Base-by-base conservation (phyloP, 2,329 filamentous ascomycete genomes). In the Colletotrichum chlorophyti region DNA sequence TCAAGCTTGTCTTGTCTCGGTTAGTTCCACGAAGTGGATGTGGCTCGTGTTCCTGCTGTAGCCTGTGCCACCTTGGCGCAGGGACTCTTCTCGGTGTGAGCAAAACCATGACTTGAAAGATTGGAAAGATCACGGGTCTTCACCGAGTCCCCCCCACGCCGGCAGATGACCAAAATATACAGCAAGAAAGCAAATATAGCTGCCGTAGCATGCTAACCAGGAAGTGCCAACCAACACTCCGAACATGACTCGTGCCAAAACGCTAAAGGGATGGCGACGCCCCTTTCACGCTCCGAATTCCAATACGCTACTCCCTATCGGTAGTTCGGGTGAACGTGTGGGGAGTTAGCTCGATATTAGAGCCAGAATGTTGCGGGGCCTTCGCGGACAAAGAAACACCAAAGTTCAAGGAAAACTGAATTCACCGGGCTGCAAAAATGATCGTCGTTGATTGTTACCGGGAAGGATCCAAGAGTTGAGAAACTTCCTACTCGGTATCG, bases 61-160 rank as follows among this genome's bases (percentile, higher is more conserved):
- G n/a, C n/a, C n/a, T 48, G 41, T 58, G 49, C 34, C 29, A 21
- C 42, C 23, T 26, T 54, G 54, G 42, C 49, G 14, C 29, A 47
- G 14, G 12, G 41, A 21, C 5, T 15, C 8, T 3, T 32, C 19
- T 27, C 31, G 12, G 9, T 27, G n/a, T 15, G 6, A 11, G 24
- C 7, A 7, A 6, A 17, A 4, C 5, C 21, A 42, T 29, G 35
- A 35, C 29, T 26, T 21, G 14, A 11, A n/a, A n/a, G n/a, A n/a
- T n/a, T n/a, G n/a, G n/a, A n/a, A n/a, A n/a, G n/a, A n/a, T n/a
- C n/a, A n/a, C n/a, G n/a, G n/a, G n/a, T n/a, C n/a, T n/a, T n/a
- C n/a, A n/a, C n/a, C n/a, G n/a, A n/a, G n/a, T n/a, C n/a, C n/a
- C n/a, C n/a, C n/a, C n/a, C n/a, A n/a, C n/a, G n/a, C n/a, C n/a